phyloP scores from a whole-genome alignment of 2,329 filamentous ascomycete species.

The Epichloe elymi region DNA sequence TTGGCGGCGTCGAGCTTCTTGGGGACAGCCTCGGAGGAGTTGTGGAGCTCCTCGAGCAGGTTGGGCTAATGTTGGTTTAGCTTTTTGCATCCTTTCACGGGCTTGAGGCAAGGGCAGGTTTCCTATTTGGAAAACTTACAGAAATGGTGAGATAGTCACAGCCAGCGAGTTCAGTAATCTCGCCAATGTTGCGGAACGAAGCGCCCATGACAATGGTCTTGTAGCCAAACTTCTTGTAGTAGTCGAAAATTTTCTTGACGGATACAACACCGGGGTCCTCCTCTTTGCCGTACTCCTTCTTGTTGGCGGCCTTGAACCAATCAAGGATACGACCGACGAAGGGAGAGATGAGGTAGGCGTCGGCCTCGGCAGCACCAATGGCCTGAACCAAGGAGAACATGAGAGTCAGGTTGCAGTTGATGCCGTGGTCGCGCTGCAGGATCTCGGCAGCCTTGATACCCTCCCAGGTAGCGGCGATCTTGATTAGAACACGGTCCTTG shows the following conservation, averaged over 20 bases:
- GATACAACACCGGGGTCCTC: slow-evolving; percentile 95
- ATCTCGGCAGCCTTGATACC: slow-evolving; percentile 98
- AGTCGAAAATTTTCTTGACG: slow-evolving; percentile 93
- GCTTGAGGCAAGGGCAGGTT: background rate
- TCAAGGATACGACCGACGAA: slow-evolving; percentile 99
- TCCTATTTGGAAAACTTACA: slow-evolving; percentile 36
- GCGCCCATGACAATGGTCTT: slow-evolving; percentile 99
- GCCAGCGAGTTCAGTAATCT: slow-evolving; percentile 96
- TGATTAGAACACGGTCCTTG: slow-evolving; percentile 95
- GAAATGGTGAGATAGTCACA: slow-evolving; percentile 99
- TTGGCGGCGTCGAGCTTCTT: slow-evolving; percentile 74
- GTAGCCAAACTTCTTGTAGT: slow-evolving; percentile 99
- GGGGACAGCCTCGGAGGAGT: slow-evolving; percentile 68
- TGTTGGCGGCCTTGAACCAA: slow-evolving; percentile 94
- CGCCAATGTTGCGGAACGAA: slow-evolving; percentile 89
- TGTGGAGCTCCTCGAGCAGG: slow-evolving; percentile 87
- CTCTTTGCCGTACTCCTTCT: slow-evolving; percentile 81
- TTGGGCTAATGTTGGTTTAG: slow-evolving; percentile 46
- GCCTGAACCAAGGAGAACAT: slow-evolving; percentile 96
- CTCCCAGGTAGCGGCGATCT: slow-evolving; percentile 98
- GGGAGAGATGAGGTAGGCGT: slow-evolving; percentile 94
- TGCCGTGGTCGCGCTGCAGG: slow-evolving; percentile 85
- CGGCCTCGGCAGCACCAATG: slow-evolving; percentile 88
- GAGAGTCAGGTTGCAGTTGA: slow-evolving; percentile 98
- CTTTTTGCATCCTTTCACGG: background rate